Base-by-base conservation (phyloP, 352 stramenopile genomes). In the Aphanomyces euteiches region DNA sequence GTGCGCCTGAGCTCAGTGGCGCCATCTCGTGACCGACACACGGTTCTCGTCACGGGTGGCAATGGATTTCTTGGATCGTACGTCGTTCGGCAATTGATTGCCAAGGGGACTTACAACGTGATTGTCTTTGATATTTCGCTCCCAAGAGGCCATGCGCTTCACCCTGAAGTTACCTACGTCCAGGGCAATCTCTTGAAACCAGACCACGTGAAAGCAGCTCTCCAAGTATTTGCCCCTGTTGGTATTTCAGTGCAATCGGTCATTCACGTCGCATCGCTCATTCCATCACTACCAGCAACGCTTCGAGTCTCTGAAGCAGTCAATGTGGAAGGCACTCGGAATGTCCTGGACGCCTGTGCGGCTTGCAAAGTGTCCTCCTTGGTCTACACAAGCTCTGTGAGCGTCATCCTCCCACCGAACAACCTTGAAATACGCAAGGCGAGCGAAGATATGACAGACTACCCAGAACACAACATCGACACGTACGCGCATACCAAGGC, bases 51-150 rank as follows among this genome's bases (percentile, higher is more conserved):
- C 43, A 50, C 43, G 10, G 43, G 43, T n/a, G 43, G 43, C 43
- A 50, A 50, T n/a, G 43, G 43, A 12, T 50, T 50, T 50, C 43
- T 50, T 50, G 43, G 43, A 12, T 50, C 43, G 43, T n/a, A 50
- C 17, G 43, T n/a, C 43, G 43, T 50, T 12, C 17, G 10, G 1
- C 43, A n/a, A 12, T 50, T 50, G 43, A 50, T 50, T 12, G 43
- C 10, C 43, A 50, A 50, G 17, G 28, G 28, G 28, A 28, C 28
- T 28, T 50, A 50, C 43, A 50, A 50, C 43, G 43, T 50, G 10
- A 50, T 50, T n/a, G 43, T 2, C 43, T 3, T 50, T 12, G 43
- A 50, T 50, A 12, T 50, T n/a, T 12, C 17, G 10, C 10, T 50
- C 43, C 43, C 43, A n/a, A 12, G 43, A 12, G 10, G 43, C 10